Percentiles rank a stretch among this genome's conserved stretches.
Conservation (phyloP, 1,139 yeast genomes). For the Kodamaea anthophila region DNA sequence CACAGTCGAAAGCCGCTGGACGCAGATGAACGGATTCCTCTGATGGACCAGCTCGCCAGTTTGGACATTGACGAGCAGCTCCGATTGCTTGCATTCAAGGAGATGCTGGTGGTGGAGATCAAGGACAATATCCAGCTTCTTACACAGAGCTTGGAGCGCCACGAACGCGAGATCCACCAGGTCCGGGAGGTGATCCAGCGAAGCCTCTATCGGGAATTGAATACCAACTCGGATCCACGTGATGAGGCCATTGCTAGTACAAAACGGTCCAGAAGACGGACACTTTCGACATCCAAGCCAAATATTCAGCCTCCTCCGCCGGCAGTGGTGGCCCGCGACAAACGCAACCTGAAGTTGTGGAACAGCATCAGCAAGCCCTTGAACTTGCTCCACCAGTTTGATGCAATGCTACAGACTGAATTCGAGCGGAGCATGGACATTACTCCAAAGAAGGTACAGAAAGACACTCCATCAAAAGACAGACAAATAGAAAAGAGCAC, state of each 20-base stretch:
- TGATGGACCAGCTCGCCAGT: constrained; percentile 21
- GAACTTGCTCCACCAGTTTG: constrained; percentile 60
- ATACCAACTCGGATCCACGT: constrained; percentile 18
- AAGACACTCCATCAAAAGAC: too few relatives aligned
- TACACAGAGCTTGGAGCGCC: constrained; percentile 25
- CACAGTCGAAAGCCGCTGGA: constrained; percentile 1
- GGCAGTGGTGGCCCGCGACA: constrained; percentile 8
- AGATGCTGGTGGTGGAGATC: constrained; percentile 53
- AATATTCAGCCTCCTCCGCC: constrained; percentile 5
- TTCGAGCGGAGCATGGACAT: constrained; percentile 40
- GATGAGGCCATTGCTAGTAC: constrained; percentile 33
- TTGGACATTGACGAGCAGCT: constrained; percentile 50
- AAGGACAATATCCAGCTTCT: constrained; percentile 42
- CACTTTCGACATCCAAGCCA: constrained; percentile 15
- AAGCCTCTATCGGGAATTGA: constrained; percentile 33
- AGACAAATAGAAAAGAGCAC: too few relatives aligned
- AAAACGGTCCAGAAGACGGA: constrained; percentile 19
- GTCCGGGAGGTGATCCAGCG: constrained; percentile 38
- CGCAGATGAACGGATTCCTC: constrained; percentile 18
- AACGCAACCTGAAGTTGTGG: constrained; percentile 28
- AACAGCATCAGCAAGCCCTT: constrained; percentile 50
- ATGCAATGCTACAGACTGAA: constrained; percentile 59
- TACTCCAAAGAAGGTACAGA: too few relatives aligned
- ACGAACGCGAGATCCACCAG: constrained; percentile 44
- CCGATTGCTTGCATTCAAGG: constrained; percentile 53